Evolutionary conservation across 192 early-diverging fungal species (phyloP), one percentile per base, ranked within the genome.

Genomic region (Coemansia sp.): DNA sequence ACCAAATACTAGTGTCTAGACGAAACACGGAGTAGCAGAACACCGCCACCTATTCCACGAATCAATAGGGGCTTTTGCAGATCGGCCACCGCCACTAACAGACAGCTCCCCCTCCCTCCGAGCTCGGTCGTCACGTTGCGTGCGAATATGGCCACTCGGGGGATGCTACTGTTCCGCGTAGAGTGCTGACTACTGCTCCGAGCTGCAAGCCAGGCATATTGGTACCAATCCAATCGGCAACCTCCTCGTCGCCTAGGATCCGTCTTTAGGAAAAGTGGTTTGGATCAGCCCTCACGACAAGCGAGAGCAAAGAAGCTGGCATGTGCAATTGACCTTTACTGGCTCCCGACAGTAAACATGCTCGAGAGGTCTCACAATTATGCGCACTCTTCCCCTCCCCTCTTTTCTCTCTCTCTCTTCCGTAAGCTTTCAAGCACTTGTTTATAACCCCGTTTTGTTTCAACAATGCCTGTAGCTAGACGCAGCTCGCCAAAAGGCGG

Each of bases 391-490:
- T 48, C 45, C 9, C 3, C 29, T 32, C 53, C 15, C 53, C 53
- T 32, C 27, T 14, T 31, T 57, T 17, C 27, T 57, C 8, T 25
- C 21, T 25, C 21, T 55, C 5, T 15, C 21, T 55, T 41, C 39
- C 14, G 27, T 27, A 55, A 31, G 51, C 9, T 25, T 29, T 53
- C 3, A 14, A 27, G 10, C 50, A 27, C 4, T 14, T 29, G 12
- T 12, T 27, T 53, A 25, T 27, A 27, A 27, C 3, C 25, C 25
- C 27, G 2, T 27, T 27, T 27, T 27, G 29, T 50, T 62, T 23
- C 8, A 19, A 31, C 36, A 41, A 77, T 77, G 75, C 66, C 71
- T 62, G 45, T 77, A 11, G 64, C 57, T 44, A 65, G 53, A 25
- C 75, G 75, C 46, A 44, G 25, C 45, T 36, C 74, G 27, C 74